Conservation (phyloP, 2,329 filamentous ascomycete species). For the Apiospora arundinis region DNA sequence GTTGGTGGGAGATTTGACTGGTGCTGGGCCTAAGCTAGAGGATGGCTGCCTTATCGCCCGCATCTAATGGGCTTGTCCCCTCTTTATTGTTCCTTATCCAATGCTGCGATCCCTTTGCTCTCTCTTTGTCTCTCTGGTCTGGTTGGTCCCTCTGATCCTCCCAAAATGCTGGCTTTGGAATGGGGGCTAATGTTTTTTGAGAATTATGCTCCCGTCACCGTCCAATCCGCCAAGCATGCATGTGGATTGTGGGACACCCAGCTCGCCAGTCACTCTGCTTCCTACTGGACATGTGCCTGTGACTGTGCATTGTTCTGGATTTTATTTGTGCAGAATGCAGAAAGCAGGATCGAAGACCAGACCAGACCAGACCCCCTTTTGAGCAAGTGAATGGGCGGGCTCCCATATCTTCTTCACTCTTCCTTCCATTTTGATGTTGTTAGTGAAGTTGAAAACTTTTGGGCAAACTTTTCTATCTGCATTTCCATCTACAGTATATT, state of each 20-base stretch:
- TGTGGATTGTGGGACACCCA: conserved; percentile 2
- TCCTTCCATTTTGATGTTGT: too few species aligned
- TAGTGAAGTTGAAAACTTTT: too few species aligned
- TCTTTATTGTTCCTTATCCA: conserved; percentile 17
- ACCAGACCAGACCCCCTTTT: too few species aligned
- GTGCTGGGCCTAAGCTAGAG: not conserved
- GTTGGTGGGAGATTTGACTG: conserved; percentile 22
- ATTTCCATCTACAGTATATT: too few species aligned
- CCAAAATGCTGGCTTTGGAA: not conserved
- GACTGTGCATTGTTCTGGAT: not conserved
- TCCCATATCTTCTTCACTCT: too few species aligned
- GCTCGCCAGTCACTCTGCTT: too few species aligned
- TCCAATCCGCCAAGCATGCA: conserved; percentile 11
- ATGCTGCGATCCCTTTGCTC: not conserved
- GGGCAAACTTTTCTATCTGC: too few species aligned
- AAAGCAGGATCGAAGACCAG: not conserved
- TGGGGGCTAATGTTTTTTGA: conserved; percentile 3
- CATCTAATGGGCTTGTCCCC: conserved; percentile 14
- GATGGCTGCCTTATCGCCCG: conserved; percentile 17
- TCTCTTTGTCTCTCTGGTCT: too few species aligned
- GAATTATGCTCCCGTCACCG: conserved; percentile 12
- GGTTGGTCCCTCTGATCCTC: too few species aligned
- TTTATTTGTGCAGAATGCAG: not conserved
- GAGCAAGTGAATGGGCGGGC: too few species aligned
- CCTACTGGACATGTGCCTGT: not conserved